phyloP scores from a whole-genome alignment of 345 rosid genomes.

The Eucalyptus guilfoylei region DNA sequence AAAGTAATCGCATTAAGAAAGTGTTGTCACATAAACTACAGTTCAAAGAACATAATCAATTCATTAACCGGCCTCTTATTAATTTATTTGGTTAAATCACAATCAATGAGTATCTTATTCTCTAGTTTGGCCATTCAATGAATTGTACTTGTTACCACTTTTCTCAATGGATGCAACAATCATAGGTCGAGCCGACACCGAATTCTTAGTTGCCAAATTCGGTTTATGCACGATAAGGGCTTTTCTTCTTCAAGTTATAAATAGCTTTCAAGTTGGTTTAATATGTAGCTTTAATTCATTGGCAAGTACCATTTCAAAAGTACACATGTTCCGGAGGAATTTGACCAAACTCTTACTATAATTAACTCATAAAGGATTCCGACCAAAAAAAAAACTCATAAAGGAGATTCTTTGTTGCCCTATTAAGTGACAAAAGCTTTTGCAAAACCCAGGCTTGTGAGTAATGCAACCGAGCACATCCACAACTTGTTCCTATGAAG shows the following conservation, averaged over 20 bases:
- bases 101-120: not conserved
- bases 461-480: not conserved
- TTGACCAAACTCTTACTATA: not conserved
- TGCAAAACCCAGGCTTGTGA: not conserved
- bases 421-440: not conserved
- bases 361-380: not conserved
- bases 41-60: not conserved
- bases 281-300: not conserved
- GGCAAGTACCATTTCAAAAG: not conserved
- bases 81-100: not conserved
- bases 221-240: not conserved
- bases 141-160: not conserved
- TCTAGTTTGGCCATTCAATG: not conserved
- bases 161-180: not conserved
- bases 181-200: not conserved
- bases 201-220: not conserved
- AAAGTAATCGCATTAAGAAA: not conserved
- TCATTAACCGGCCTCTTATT: not conserved
- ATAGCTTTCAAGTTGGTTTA: not conserved
- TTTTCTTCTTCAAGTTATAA: not conserved
- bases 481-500: not conserved
- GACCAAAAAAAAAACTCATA: not conserved
- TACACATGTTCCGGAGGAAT: not conserved
- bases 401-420: slow-evolving; percentile 4
- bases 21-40: not conserved